Evolutionary conservation across 1,139 yeast genomes (phyloP), one percentile per base, ranked within the genome.

Genomic region (Blastobotrys ciferrii): DNA sequence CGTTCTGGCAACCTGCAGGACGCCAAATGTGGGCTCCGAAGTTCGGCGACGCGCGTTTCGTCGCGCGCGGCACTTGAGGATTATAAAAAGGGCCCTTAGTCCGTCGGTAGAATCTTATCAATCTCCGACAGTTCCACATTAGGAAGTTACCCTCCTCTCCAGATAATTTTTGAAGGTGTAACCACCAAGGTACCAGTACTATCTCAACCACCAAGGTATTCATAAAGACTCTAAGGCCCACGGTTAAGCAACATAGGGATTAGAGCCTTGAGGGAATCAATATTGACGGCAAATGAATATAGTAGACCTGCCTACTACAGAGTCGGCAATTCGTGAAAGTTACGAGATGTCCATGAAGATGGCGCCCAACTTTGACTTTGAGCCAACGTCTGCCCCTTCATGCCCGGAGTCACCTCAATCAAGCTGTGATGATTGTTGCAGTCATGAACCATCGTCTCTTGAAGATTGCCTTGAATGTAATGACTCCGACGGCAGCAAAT

Each of bases 381-480:
- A 9, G 28, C 28, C 28, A 9, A 6, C 28, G 9, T 23, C 28
- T 9, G 9, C 5, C 28, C 9, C 5, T 23, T n/a, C n/a, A n/a
- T n/a, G n/a, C n/a, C 28, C 28, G 9, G 28, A 23, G 28, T 23
- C 28, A 23, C 28, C 28, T 6, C 9, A 23, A 23, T 23, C 28
- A 9, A 33, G 37, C 28, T 19, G 40, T 19, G 40, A 36, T 28
- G 28, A 36, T 23, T 18, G 40, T n/a, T 19, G 28, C 37, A 15
- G 19, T 23, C 28, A 23, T 23, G 28, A 9, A 5, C 3, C 17
- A 6, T 32, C 18, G 36, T 32, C 18, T 32, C 17, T 32, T 14
- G 37, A 13, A 5, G 32, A 23, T 19, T 42, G 39, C 32, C 38
- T 43, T 32, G 42, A 42, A n/a, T 47, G 42, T 19, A 46, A 32